phyloP scores from a whole-genome alignment of 495 filamentous ascomycete genomes.

The Hypoxylon fuscum region DNA sequence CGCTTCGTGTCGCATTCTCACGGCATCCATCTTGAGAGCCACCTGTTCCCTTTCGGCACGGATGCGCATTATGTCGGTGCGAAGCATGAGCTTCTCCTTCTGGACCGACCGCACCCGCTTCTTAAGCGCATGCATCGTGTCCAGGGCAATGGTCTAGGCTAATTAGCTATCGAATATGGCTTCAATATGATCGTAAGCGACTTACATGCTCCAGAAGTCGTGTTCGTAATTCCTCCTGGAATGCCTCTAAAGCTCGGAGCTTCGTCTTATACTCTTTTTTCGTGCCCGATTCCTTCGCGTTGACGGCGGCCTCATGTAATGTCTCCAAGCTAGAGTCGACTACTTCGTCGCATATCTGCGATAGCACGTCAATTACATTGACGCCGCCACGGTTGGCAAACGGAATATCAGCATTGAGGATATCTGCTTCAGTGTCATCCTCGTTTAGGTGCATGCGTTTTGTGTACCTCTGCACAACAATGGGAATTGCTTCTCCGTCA shows the following conservation, averaged over 20 bases:
- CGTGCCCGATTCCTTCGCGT: conserved; percentile 50
- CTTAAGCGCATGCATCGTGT: conserved; percentile 70
- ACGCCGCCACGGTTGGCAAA: conserved; percentile 68
- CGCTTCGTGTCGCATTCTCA: conserved; percentile 67
- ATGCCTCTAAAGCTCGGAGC: conserved; percentile 71
- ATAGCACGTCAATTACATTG: conserved; percentile 73
- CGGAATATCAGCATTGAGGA: conserved; percentile 56
- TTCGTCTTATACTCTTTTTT: conserved; percentile 68
- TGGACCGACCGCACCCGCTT: conserved; percentile 69
- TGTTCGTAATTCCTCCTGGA: conserved; percentile 71
- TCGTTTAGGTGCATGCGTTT: conserved; percentile 42
- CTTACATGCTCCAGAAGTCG: conserved; percentile 67
- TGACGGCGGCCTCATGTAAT: conserved; percentile 48
- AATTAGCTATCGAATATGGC: conserved; percentile 16
- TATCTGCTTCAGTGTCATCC: conserved; percentile 51
- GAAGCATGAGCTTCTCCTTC: conserved; percentile 70
- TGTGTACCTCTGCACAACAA: conserved; percentile 59
- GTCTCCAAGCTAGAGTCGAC: conserved; percentile 61
- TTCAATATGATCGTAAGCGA: conserved; percentile 24
- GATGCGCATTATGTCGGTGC: conserved; percentile 69
- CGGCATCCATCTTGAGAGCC: conserved; percentile 73
- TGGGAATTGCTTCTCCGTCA: conserved; percentile 49
- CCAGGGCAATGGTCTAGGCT: conserved; percentile 64
- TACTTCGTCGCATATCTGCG: conserved; percentile 75
- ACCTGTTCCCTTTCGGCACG: conserved; percentile 72